A percentile compares a stretch with the other conserved stretches of the same genome.
phyloP scores from a whole-genome alignment of 257 asterid species.

The Solanum chiquidenum region DNA sequence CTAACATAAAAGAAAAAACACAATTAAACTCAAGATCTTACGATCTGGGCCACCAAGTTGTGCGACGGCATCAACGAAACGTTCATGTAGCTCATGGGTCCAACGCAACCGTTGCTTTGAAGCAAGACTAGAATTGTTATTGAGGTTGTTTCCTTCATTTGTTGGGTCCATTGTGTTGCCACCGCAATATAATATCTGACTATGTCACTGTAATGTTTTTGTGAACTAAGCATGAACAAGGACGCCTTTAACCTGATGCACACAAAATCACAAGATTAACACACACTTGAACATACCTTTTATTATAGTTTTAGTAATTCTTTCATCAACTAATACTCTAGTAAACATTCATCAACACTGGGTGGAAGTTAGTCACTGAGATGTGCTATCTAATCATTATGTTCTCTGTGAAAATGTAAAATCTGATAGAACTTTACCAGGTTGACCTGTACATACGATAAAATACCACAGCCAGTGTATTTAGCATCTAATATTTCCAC shows the following conservation, averaged over 20 bases:
- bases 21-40: slow-evolving; percentile 26
- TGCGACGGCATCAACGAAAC: slow-evolving; percentile 92
- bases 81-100: slow-evolving; percentile 94
- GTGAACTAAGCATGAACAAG: slow-evolving; percentile 35
- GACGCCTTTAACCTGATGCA: not conserved
- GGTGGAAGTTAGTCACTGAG: not conserved
- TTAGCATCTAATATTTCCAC: not conserved
- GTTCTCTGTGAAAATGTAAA: not conserved
- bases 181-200: slow-evolving; percentile 28
- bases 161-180: slow-evolving; percentile 44
- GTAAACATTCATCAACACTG: not conserved
- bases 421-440: not conserved
- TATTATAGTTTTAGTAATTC: not conserved
- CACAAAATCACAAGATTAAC: not conserved
- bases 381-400: not conserved
- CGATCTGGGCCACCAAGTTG: slow-evolving; percentile 99
- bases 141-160: slow-evolving; percentile 39
- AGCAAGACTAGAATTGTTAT: slow-evolving; percentile 57
- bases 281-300: not conserved
- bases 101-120: slow-evolving; percentile 94
- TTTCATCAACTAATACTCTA: not conserved
- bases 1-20: not conserved
- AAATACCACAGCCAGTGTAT: not conserved
- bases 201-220: slow-evolving; percentile 10
- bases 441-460: not conserved